These are phyloP conservation scores for Hydrangea macrophylla DNA, from an alignment of 148 eudicot species.

Conservation along the genomic window DNA sequence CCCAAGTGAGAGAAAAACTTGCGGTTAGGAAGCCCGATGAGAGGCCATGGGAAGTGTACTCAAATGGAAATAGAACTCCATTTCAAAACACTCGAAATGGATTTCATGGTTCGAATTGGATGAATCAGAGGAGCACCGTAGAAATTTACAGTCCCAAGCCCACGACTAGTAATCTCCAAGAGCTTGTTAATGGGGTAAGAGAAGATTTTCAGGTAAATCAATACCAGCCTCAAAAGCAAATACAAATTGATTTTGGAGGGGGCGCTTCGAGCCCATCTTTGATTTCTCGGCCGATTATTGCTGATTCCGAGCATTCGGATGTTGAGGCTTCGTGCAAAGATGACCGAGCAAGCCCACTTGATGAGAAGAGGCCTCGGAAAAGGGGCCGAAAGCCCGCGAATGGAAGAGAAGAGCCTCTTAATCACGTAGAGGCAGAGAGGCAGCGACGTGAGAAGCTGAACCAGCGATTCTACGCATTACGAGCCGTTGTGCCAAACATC, in stretches of 20 bases:
- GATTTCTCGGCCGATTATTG: conserved; percentile 30
- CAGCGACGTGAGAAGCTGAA: conserved; percentile 85
- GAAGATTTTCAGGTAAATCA: conserved; percentile 41
- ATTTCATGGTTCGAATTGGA: conserved; percentile 41
- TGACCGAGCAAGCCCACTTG: conserved; percentile 26
- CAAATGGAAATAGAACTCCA: conserved; percentile 42
- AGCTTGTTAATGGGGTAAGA: conserved; percentile 42
- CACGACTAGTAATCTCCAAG: conserved; percentile 26
- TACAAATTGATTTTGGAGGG: conserved; percentile 75
- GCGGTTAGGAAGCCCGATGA: conserved; percentile 57
- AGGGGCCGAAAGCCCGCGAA: conserved; percentile 68
- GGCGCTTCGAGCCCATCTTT: conserved; percentile 45
- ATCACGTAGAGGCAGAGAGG: conserved; percentile 95
- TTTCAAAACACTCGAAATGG: conserved; percentile 41
- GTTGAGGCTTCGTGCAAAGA: conserved; percentile 55
- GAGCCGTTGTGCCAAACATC: conserved; percentile 93
- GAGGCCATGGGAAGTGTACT: conserved; percentile 28
- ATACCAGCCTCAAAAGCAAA: conserved; percentile 45
- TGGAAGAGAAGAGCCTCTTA: conserved; percentile 68
- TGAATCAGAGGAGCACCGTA: conserved; percentile 24
- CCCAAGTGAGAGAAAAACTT: conserved; percentile 59
- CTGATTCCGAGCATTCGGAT: conserved; percentile 65
- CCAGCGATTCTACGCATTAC: conserved; percentile 80
- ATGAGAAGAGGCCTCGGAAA: conserved; percentile 55
- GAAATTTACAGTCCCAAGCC: conserved; percentile 41